phyloP scores from a whole-genome alignment of 1,284 basidiomycete genomes.

The Cystobasidium sp. region DNA sequence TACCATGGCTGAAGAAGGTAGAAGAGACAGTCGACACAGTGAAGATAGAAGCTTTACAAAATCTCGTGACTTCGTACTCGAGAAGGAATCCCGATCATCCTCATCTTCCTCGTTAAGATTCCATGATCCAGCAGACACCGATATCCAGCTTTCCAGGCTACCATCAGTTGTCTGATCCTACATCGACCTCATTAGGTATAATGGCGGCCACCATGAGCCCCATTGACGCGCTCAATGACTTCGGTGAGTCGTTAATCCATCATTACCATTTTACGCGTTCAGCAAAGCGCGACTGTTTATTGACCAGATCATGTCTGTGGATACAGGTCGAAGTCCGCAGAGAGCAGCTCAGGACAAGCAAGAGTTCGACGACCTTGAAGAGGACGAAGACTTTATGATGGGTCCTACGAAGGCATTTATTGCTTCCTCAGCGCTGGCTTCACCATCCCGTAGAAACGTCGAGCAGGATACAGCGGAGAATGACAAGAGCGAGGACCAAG shows the following conservation, averaged over 20 bases:
- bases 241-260: conserved; percentile 1
- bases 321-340: conserved; percentile 7
- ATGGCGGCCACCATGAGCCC: conserved; percentile 28
- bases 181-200: background rate
- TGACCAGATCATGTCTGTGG: background rate
- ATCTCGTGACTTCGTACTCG: background rate
- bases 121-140: too few relatives aligned
- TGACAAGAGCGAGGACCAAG: background rate
- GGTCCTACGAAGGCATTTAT: conserved; percentile 14
- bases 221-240: conserved; percentile 18
- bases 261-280: conserved; percentile 13
- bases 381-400: conserved; percentile 43
- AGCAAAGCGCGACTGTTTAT: conserved; percentile 9
- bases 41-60: background rate
- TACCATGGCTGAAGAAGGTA: too few relatives aligned
- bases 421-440: background rate
- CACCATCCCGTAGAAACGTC: background rate
- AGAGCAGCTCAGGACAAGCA: conserved; percentile 1
- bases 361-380: conserved; percentile 38
- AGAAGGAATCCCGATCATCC: background rate
- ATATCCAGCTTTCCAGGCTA: too few relatives aligned
- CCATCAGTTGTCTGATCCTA: too few relatives aligned
- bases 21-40: too few relatives aligned
- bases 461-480: background rate
- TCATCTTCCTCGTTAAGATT: too few relatives aligned